phyloP scores from a whole-genome alignment of 2,329 filamentous ascomycete genomes.

The Clarireedia hainanense region DNA sequence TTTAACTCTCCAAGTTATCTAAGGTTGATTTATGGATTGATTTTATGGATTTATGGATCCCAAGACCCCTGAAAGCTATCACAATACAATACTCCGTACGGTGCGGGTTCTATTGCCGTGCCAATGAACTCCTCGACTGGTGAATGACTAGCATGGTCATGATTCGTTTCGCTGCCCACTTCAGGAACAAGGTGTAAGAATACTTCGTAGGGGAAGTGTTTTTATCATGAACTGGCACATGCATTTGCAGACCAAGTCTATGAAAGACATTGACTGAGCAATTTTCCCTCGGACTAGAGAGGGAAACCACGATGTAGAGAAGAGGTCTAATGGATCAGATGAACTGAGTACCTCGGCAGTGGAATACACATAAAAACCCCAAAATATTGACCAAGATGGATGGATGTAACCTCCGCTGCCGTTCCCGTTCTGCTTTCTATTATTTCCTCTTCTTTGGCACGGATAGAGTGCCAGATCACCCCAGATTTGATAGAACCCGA shows the following conservation, averaged over 20 bases:
- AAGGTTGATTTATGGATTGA: not conserved
- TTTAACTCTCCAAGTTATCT: not conserved
- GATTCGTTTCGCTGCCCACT: not conserved
- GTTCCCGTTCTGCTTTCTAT: no score
- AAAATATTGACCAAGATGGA: no score
- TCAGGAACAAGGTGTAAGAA: no score
- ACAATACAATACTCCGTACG: not conserved
- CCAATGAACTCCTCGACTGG: not conserved
- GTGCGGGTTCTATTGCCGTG: not conserved
- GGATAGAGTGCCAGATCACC: not conserved
- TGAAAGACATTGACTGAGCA: no score
- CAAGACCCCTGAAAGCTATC: no score
- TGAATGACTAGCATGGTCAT: not conserved
- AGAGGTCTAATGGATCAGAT: no score
- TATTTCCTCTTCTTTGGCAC: not conserved
- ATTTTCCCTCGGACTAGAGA: no score
- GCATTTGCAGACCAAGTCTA: not conserved
- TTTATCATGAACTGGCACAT: not conserved
- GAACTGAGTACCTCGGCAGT: no score
- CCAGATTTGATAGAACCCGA: conserved; percentile 5
- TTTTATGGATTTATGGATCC: not conserved
- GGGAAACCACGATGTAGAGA: no score
- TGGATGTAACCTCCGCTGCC: no score
- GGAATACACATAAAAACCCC: no score
- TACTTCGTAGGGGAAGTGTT: not conserved